Percentiles rank a stretch among this genome's conserved stretches.
phyloP scores from a whole-genome alignment of 768 basidiomycete species.

The Cystobasidium tubakii region DNA sequence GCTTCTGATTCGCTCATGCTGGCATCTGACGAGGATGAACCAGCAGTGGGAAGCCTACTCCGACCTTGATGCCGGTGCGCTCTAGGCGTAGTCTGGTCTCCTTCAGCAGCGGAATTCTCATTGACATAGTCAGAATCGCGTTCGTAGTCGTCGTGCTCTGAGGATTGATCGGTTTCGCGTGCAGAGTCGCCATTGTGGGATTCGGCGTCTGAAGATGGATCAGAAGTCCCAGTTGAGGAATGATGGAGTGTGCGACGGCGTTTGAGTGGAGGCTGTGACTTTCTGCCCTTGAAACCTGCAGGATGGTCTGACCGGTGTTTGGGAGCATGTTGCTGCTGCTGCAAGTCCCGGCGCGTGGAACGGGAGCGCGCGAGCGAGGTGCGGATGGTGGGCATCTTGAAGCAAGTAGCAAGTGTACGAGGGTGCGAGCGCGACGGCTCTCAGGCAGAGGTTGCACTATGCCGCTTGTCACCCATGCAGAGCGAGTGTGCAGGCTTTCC shows the following conservation, averaged over 20 bases:
- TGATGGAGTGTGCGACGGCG: slow-evolving; percentile 15
- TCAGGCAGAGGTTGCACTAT: neutral
- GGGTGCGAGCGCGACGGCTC: neutral
- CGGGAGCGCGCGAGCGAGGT: slow-evolving; percentile 8
- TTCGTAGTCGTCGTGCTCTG: slow-evolving; percentile 23
- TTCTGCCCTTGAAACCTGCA: neutral
- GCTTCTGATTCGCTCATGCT: neutral
- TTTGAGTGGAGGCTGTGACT: slow-evolving; percentile 18
- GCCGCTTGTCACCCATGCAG: neutral
- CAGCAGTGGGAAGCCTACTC: neutral
- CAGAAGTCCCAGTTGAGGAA: slow-evolving; percentile 14
- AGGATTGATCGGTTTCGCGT: slow-evolving; percentile 16
- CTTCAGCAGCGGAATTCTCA: neutral
- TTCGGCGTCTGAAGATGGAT: slow-evolving; percentile 11
- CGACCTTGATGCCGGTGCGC: neutral
- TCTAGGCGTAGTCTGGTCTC: slow-evolving; percentile 4
- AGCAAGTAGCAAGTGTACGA: neutral
- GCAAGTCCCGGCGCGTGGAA: neutral
- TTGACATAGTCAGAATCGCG: slow-evolving; percentile 28
- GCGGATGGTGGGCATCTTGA: neutral
- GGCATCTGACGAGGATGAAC: neutral
- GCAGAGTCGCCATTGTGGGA: neutral
- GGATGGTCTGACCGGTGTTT: neutral
- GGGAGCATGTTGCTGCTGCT: neutral
- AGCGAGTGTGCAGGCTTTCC: neutral